Base-by-base conservation (phyloP, 2,329 filamentous ascomycete species). In the Arthrobotrys pseudoclavata region DNA sequence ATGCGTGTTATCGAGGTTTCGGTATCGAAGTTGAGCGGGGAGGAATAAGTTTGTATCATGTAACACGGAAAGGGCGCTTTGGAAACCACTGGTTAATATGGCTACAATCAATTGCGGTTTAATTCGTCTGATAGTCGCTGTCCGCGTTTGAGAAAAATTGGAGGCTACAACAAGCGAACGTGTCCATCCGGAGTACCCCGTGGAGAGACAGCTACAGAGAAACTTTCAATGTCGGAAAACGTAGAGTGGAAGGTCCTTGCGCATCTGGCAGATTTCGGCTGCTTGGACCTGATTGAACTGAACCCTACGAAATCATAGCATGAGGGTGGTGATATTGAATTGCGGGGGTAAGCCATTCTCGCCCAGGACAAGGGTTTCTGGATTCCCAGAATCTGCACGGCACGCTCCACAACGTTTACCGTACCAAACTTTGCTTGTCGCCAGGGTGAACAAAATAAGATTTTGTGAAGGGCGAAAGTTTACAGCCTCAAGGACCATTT, bases 351-450 rank as follows among this genome's bases (percentile, higher is more conserved):
- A 66, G 29, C 52, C 53, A 69, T 63, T 47, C 63, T 40, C 45
- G 72, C 50, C 60, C 15, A 31, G 45, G 69, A 64, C 64, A 60
- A 55, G 64, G 71, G 63, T 68, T 31, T 42, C 60, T 47, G 55
- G 48, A 68, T 70, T 68, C 74, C 67, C 74, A 71, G 67, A 77
- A 53, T 77, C 72, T 77, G 74, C 74, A 77, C 68, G 67, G 74
- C 74, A 71, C 61, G 60, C 74, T 77, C 74, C 74, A 71, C 74
- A 77, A 71, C 74, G 74, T 77, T 77, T 67, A 77, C 61, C 62
- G 64, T 77, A 71, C 74, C 74, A 71, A 71, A 77, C 74, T 77
- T 71, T 71, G 31, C 67, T 76, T 24, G 67, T 70, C 72, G 50
- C 66, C 72, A 76, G 72, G 72, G 72, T 76, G 15, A 70, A 24